Evolutionary conservation across 83 land plant genomes (phyloP).

Genomic region (Picea engelmannii): DNA sequence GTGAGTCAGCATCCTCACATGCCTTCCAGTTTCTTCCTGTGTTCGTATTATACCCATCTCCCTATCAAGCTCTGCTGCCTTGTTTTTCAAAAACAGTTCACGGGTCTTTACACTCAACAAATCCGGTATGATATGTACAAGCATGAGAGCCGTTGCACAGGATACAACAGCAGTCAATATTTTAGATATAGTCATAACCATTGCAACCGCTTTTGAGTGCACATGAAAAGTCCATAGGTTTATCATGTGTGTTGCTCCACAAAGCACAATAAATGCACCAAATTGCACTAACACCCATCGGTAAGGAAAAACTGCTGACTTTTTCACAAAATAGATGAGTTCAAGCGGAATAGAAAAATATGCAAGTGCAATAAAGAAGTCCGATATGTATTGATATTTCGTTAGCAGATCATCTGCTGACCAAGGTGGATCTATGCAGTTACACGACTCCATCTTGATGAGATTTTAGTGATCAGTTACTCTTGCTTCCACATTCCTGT

Average conservation of each 20-base stretch:
- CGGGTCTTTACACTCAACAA: slow-evolving; percentile 84
- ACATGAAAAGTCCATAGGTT: slow-evolving; percentile 82
- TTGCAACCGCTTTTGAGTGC: slow-evolving; percentile 70
- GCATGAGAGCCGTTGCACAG: slow-evolving; percentile 89
- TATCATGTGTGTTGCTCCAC: slow-evolving; percentile 92
- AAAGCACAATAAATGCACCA: slow-evolving; percentile 93
- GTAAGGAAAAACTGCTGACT: slow-evolving; percentile 87
- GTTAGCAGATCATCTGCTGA: slow-evolving; percentile 76
- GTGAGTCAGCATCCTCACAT: slow-evolving; percentile 96
- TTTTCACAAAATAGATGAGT: slow-evolving; percentile 91
- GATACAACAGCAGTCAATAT: slow-evolving; percentile 84
- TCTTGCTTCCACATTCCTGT: slow-evolving; percentile 9
- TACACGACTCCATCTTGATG: slow-evolving; percentile 67
- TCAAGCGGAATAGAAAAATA: slow-evolving; percentile 94
- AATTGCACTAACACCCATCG: slow-evolving; percentile 97
- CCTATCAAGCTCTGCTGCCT: slow-evolving; percentile 90
- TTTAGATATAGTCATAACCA: slow-evolving; percentile 84
- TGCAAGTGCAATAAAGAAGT: slow-evolving; percentile 87
- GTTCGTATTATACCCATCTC: slow-evolving; percentile 92
- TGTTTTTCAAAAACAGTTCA: slow-evolving; percentile 78
- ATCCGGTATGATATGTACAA: slow-evolving; percentile 93
- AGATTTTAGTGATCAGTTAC: not conserved
- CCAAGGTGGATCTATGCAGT: slow-evolving; percentile 93
- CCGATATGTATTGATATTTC: slow-evolving; percentile 92
- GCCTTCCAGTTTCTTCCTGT: slow-evolving; percentile 90